Percentiles rank a stretch among this genome's conserved stretches.
phyloP scores from a whole-genome alignment of 495 filamentous ascomycete genomes.

The Aspergillus leporis region DNA sequence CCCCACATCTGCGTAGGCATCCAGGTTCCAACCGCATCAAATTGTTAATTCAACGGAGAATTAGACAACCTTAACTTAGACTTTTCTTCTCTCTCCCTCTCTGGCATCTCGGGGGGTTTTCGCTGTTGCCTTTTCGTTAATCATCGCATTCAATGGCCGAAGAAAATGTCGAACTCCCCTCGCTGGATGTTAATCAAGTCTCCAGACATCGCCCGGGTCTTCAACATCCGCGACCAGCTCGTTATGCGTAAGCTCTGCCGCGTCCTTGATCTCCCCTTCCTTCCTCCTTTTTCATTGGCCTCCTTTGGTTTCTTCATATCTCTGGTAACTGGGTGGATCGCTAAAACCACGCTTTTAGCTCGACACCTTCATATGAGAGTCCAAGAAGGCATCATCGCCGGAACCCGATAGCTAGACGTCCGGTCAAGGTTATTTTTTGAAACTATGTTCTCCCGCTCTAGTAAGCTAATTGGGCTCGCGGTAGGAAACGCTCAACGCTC shows the following conservation, averaged over 20 bases:
- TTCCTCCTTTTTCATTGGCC: slow-evolving; percentile 3
- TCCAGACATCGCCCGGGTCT: slow-evolving; percentile 13
- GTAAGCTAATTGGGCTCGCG: slow-evolving; percentile 20
- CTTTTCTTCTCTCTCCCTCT: not conserved
- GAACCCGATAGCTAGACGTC: slow-evolving; percentile 66
- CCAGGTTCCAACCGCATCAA: slow-evolving; percentile 6
- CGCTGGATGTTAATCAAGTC: slow-evolving; percentile 22
- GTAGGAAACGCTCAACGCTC: slow-evolving; percentile 90
- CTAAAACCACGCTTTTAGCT: slow-evolving; percentile 31
- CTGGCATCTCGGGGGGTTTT: not conserved
- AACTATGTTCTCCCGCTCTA: not conserved
- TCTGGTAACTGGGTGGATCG: not conserved
- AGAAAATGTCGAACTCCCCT: slow-evolving; percentile 19
- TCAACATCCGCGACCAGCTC: slow-evolving; percentile 20
- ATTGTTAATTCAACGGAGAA: not conserved
- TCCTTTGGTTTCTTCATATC: slow-evolving; percentile 1
- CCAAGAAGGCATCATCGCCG: slow-evolving; percentile 76
- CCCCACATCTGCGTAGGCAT: slow-evolving; percentile 14
- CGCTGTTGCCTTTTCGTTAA: slow-evolving; percentile 1
- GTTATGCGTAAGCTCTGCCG: slow-evolving; percentile 38
- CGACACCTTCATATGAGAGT: slow-evolving; percentile 58
- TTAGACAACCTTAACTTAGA: not conserved
- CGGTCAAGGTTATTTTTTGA: slow-evolving; percentile 60
- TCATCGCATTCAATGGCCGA: slow-evolving; percentile 25
- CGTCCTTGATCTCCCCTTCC: not conserved